Percentiles rank a stretch among this genome's conserved stretches.
Evolutionary conservation across 257 asterid genomes (phyloP).

Genomic region (Nemophila menziesii): DNA sequence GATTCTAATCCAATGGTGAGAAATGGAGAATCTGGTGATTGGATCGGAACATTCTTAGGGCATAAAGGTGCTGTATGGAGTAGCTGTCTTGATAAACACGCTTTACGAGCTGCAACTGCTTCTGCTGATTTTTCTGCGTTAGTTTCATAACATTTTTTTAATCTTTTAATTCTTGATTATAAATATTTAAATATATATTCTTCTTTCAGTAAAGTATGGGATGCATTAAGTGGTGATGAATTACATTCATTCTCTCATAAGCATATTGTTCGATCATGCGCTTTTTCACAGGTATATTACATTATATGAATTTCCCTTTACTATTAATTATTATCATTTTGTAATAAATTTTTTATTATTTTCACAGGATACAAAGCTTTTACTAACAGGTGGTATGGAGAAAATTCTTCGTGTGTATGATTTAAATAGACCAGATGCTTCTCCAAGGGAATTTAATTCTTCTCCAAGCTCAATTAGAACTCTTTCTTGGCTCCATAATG

Average conservation of each 20-base stretch:
- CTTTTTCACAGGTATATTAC: slow-evolving; percentile 76
- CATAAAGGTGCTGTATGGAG: slow-evolving; percentile 99
- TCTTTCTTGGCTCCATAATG: slow-evolving; percentile 83
- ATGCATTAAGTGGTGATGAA: slow-evolving; percentile 89
- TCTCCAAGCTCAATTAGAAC: slow-evolving; percentile 90
- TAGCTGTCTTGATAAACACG: slow-evolving; percentile 80
- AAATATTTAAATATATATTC: slow-evolving; percentile 2
- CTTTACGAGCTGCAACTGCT: slow-evolving; percentile 89
- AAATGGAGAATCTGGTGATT: slow-evolving; percentile 97
- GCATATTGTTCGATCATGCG: slow-evolving; percentile 92
- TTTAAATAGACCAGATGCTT: slow-evolving; percentile 68
- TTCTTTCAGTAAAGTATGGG: slow-evolving; percentile 85
- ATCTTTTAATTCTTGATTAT: not conserved
- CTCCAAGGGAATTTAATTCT: slow-evolving; percentile 78
- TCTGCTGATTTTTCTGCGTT: slow-evolving; percentile 99
- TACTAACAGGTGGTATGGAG: slow-evolving; percentile 87
- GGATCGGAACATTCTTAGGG: slow-evolving; percentile 98
- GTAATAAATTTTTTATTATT: slow-evolving; percentile 7
- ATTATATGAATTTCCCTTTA: not conserved
- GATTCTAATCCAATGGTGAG: slow-evolving; percentile 94
- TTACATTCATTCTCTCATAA: slow-evolving; percentile 93
- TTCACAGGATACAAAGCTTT: slow-evolving; percentile 56
- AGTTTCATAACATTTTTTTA: slow-evolving; percentile 8
- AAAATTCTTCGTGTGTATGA: slow-evolving; percentile 73
- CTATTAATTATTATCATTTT: not conserved